These are phyloP conservation scores for Fusarium citri DNA, from an alignment of 2,329 filamentous ascomycete species.

Conservation along the genomic window DNA sequence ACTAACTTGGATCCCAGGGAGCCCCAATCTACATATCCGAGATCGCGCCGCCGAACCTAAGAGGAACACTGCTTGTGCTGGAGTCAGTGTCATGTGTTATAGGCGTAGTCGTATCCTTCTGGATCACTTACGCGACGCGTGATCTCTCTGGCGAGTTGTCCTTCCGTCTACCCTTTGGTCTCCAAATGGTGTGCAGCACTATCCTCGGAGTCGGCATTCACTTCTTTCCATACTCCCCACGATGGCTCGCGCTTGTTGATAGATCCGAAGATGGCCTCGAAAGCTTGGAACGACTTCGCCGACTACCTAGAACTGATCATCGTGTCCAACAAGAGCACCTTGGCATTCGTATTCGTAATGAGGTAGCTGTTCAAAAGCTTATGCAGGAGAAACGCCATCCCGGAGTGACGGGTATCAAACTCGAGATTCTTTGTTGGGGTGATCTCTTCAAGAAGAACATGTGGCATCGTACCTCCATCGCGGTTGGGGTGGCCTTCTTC, in stretches of 20 bases:
- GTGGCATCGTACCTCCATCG: constrained; percentile 20
- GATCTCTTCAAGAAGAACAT: constrained; percentile 15
- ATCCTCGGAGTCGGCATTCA: constrained; percentile 54
- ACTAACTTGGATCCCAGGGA: constrained; percentile 43
- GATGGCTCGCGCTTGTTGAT: constrained; percentile 56
- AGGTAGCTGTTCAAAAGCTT: not conserved
- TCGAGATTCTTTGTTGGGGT: constrained; percentile 16
- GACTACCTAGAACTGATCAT: constrained; percentile 55
- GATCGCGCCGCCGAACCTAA: constrained; percentile 60
- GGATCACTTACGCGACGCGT: constrained; percentile 64
- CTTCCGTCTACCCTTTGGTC: constrained; percentile 55
- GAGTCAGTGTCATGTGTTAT: constrained; percentile 57
- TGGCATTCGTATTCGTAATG: not conserved
- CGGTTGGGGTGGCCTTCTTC: constrained; percentile 40
- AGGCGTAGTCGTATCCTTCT: constrained; percentile 62
- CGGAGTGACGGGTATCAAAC: not conserved
- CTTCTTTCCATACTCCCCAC: constrained; percentile 61
- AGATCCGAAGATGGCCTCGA: constrained; percentile 55
- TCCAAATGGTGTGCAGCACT: constrained; percentile 14
- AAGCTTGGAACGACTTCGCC: constrained; percentile 53
- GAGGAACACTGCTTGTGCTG: constrained; percentile 60
- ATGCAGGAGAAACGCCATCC: constrained; percentile 15
- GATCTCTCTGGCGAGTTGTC: constrained; percentile 56
- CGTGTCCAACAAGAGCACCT: constrained; percentile 49
- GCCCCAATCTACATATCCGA: constrained; percentile 62